phyloP scores from a whole-genome alignment of 768 basidiomycete genomes.

The Tricholoma matsutake region DNA sequence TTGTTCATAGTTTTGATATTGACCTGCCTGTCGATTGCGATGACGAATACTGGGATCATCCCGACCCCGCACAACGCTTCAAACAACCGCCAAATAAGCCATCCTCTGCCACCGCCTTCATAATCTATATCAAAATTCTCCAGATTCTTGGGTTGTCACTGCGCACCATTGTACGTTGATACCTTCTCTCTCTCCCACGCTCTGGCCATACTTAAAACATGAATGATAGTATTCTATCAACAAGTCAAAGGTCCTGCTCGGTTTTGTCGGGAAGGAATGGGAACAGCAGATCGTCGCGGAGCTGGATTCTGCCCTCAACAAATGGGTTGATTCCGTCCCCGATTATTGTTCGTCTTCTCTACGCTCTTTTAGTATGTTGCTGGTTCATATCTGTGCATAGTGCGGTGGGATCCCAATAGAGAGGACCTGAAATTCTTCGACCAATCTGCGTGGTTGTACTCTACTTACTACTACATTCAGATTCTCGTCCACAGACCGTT shows the following conservation, averaged over 20 bases:
- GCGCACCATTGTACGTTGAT: constrained; percentile 54
- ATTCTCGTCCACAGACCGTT: constrained; percentile 79
- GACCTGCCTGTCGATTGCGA: constrained; percentile 64
- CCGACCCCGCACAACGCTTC: constrained; percentile 56
- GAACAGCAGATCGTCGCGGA: constrained; percentile 68
- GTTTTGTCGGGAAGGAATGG: constrained; percentile 61
- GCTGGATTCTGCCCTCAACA: constrained; percentile 67
- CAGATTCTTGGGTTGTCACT: constrained; percentile 63
- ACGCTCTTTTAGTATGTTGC: background rate
- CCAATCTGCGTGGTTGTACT: constrained; percentile 59
- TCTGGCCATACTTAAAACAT: background rate
- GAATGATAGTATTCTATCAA: constrained; percentile 73
- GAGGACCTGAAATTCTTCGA: constrained; percentile 46
- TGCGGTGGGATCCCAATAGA: constrained; percentile 53
- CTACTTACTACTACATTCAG: constrained; percentile 53
- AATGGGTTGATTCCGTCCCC: constrained; percentile 68
- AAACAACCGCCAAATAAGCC: constrained; percentile 67
- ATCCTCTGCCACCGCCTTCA: constrained; percentile 53
- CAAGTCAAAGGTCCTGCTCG: constrained; percentile 62
- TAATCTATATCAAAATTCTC: constrained; percentile 52
- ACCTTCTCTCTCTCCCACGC: background rate
- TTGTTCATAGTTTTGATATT: constrained; percentile 58
- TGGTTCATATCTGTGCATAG: constrained; percentile 20
- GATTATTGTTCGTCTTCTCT: constrained; percentile 43
- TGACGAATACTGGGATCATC: constrained; percentile 74